These are phyloP conservation scores for Porcisia hertigi DNA, from an alignment of 208 protist species.

Conservation along the genomic window DNA sequence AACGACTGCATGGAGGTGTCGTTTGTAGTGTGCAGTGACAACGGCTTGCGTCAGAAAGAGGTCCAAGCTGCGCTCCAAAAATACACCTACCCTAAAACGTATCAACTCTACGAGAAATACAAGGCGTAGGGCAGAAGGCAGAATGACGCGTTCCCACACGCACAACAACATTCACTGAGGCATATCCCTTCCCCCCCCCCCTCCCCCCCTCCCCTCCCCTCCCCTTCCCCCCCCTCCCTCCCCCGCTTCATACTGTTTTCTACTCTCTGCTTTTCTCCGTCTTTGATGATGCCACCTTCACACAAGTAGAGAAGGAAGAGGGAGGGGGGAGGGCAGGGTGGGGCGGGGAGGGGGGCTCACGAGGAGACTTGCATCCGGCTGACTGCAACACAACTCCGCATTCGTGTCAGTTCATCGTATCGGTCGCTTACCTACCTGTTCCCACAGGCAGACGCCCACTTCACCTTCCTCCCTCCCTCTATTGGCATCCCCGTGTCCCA, in stretches of 20 bases:
- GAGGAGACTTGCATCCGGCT: too few relatives aligned
- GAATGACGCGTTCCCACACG: not conserved
- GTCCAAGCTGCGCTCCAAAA: constrained; percentile 42
- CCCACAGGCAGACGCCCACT: not conserved
- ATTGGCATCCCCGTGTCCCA: too few relatives aligned
- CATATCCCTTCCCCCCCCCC: not conserved
- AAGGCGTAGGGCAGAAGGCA: not conserved
- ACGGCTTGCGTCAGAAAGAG: constrained; percentile 22
- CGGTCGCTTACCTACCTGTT: too few relatives aligned
- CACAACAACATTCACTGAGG: not conserved
- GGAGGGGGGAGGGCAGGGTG: too few relatives aligned
- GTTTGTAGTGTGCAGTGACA: constrained; percentile 40
- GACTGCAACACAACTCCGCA: too few relatives aligned
- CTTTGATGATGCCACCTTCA: not conserved
- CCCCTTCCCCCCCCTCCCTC: not conserved
- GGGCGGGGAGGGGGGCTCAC: too few relatives aligned
- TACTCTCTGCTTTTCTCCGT: not conserved
- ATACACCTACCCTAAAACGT: constrained; percentile 46
- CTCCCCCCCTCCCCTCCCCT: not conserved
- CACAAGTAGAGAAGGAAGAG: too few relatives aligned
- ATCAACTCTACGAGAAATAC: constrained; percentile 33
- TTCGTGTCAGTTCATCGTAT: too few relatives aligned
- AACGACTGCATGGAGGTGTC: constrained; percentile 43
- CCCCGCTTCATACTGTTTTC: not conserved
- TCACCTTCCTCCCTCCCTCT: not conserved